Conservation (phyloP, 495 filamentous ascomycete species). For the Aspergillus sparsus region DNA sequence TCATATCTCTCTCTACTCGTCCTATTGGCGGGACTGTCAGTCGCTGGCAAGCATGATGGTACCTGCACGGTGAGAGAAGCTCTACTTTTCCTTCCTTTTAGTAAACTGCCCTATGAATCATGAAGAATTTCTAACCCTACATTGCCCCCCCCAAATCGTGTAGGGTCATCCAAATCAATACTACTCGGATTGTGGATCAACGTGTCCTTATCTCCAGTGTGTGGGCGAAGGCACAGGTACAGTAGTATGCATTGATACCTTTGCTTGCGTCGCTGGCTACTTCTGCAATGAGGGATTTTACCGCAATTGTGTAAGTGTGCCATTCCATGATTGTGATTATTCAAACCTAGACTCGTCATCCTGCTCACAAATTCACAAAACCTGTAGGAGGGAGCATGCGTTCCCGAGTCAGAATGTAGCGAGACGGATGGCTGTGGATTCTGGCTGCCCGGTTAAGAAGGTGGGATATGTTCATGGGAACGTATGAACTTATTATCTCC, state of each 20-base stretch:
- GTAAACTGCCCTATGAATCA: no score
- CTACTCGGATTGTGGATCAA: neutral
- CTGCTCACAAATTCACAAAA: neutral
- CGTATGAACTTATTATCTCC: no score
- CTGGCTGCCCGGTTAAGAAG: neutral
- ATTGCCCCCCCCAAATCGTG: no score
- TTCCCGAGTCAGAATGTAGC: neutral
- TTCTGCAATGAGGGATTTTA: neutral
- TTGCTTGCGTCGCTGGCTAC: neutral
- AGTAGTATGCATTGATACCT: neutral
- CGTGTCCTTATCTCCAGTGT: neutral
- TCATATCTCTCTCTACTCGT: no score
- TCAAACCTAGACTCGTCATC: no score
- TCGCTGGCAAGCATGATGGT: no score
- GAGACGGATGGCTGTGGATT: neutral
- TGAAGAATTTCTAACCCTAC: no score
- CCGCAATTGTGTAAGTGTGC: conserved; percentile 1
- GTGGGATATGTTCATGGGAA: no score
- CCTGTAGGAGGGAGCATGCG: neutral
- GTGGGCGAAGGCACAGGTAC: neutral
- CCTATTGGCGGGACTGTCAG: no score
- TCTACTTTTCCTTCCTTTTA: no score
- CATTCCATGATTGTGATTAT: neutral
- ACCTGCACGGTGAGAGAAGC: no score
- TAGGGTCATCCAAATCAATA: neutral